Evolutionary conservation across 345 rosid genomes (phyloP), one percentile per base, ranked within the genome.

Genomic region (Angophora floribunda): DNA sequence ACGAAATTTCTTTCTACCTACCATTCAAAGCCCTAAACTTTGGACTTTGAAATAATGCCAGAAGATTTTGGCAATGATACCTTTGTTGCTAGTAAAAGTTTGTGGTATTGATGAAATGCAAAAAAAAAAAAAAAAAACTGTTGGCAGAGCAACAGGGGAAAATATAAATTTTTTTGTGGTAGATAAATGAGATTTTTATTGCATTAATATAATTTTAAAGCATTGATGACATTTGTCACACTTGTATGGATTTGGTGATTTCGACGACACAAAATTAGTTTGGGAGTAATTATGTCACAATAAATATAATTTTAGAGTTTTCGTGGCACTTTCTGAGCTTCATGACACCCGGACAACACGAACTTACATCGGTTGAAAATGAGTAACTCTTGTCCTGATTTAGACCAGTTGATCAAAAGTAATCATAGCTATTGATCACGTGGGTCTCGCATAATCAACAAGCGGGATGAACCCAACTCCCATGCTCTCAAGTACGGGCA

Each of bases 151-250:
- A 2, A 8, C 13, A n/a, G 30, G 41, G 19, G 24, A 63, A 63
- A 63, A 63, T 3, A n/a, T n/a, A 13, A n/a, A 19, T 36, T n/a
- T 67, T 67, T 67, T 32, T 9, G 45, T 67, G 12, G 44, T 0
- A 2, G 22, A 67, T 7, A 67, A 10, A 30, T 9, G 22, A 12
- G 8, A 67, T 67, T 16, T 67, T 30, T 67, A 67, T 30, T 6
- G 16, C 1, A 1, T 11, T 0, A 32, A 22, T 32, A 32, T 22
- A 15, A 67, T 11, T 32, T 67, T 16, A 6, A 30, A 9, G 2
- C 7, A 67, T 32, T 21, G 22, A 9, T 70, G 7, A 3, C 80
- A 32, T 47, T 70, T 70, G 24, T 17, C 22, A 16, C 9, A 16
- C 10, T n/a, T 3, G 24, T 32, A 21, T 4, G 3, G 2, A 70